Evolutionary conservation across 495 filamentous ascomycete species (phyloP).

Genomic region (Aspergillus haitiensis): DNA sequence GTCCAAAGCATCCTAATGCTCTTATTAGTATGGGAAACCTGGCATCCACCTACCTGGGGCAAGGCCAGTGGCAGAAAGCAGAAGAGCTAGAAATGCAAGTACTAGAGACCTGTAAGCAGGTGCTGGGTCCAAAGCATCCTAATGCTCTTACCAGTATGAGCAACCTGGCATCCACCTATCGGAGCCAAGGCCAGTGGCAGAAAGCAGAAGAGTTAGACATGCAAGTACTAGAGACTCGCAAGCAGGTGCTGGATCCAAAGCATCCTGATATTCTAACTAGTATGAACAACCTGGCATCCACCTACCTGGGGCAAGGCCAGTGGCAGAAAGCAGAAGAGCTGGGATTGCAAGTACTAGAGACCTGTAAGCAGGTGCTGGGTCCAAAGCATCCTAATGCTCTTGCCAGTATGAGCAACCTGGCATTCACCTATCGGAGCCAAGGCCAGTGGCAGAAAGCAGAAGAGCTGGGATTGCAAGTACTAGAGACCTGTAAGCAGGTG

Average conservation of each 20-base stretch:
- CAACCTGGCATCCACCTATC: constrained; percentile 37
- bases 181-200: constrained; percentile 28
- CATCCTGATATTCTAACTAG: constrained; percentile 29
- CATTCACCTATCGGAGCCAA: constrained; percentile 28
- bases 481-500: constrained; percentile 18
- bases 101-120: constrained; percentile 19
- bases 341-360: constrained; percentile 26
- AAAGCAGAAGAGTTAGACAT: constrained; percentile 32
- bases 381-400: constrained; percentile 16
- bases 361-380: constrained; percentile 6
- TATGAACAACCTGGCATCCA: constrained; percentile 31
- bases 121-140: constrained; percentile 15
- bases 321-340: constrained; percentile 39
- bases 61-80: constrained; percentile 39
- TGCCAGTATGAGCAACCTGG: constrained; percentile 40
- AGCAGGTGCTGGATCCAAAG: constrained; percentile 20
- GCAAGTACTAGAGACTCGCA: constrained; percentile 24
- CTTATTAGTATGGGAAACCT: constrained; percentile 34
- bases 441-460: constrained; percentile 33
- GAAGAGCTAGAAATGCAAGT: constrained; percentile 31
- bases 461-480: constrained; percentile 29
- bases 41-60: constrained; percentile 24
- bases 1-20: constrained; percentile 25
- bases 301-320: constrained; percentile 30
- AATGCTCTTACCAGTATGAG: constrained; percentile 28